phyloP scores from a whole-genome alignment of 202 grass and related monocot species.

The Cymbopogon flexuosus region DNA sequence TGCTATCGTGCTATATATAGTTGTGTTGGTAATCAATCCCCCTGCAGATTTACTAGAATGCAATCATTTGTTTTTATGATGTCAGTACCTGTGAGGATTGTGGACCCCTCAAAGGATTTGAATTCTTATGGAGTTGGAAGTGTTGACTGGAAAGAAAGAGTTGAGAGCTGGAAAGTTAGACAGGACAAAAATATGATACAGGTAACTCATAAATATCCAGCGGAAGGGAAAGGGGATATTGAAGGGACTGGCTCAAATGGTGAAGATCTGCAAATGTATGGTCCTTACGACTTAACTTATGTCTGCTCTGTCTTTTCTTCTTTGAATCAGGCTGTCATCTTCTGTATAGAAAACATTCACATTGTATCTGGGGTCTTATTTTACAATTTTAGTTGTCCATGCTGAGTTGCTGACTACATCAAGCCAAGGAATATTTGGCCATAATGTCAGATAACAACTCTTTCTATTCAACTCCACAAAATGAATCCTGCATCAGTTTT shows the following conservation, averaged over 20 bases:
- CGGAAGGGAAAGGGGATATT: constrained; percentile 71
- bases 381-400: constrained; percentile 13
- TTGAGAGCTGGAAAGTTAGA: constrained; percentile 89
- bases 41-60: not conserved
- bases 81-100: constrained; percentile 94
- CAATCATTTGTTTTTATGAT: constrained; percentile 28
- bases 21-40: not conserved
- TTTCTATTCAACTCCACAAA: not conserved
- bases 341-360: not conserved
- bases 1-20: not conserved
- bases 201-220: constrained; percentile 72
- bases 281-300: not conserved
- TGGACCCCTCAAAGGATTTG: constrained; percentile 90
- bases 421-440: not conserved
- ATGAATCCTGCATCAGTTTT: not conserved
- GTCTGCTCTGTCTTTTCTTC: not conserved
- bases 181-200: constrained; percentile 93
- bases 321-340: constrained; percentile 1
- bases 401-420: not conserved
- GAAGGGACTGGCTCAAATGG: constrained; percentile 94
- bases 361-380: not conserved
- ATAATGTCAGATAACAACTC: not conserved
- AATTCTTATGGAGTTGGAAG: constrained; percentile 80
- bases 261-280: constrained; percentile 97
- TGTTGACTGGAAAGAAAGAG: constrained; percentile 99